Base-by-base conservation (phyloP, 306 rosid genomes). In the Quercus cerris region DNA sequence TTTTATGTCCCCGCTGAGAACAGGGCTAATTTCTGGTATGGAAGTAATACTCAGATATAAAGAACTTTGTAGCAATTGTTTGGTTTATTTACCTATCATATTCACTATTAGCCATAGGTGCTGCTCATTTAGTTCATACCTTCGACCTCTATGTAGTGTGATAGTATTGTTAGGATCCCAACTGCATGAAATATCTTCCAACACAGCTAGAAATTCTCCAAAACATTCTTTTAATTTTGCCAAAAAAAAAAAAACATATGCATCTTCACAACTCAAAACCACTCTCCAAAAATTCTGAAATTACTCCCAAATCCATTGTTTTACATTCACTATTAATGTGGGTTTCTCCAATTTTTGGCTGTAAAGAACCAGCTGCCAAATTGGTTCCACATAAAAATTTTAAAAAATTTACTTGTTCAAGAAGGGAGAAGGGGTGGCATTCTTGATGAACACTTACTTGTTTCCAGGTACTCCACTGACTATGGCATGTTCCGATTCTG, bases 401-500 rank as follows among this genome's bases (percentile, higher is more conserved):
- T 0, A 11, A 46, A 49, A 49, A 49, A 12, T 3, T 49, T 49
- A 3, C 54, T 49, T 49, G 54, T 49, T 49, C 54, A 10, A 49
- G 54, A 12, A 49, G 54, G 54, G 17, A 49, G 54, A 49, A 49
- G 17, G 54, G 54, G 54, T 49, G 54, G 54, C 17, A 13, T 49
- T 49, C 54, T 49, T 49, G 54, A 49, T 49, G 17, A 10, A 12
- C 6, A 3, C 13, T 28, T 20, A 35, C 51, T 67, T 19, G 49
- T 46, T 67, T 67, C 52, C 38, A 93, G 97, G 99, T 95, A 95
- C 80, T 77, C 89, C 5, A 74, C 87, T 33, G 92, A 95, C 81
- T 93, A 91, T 75, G 97, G 99, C 75, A 91, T 93, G 98, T 93
- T 95, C 88, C 91, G 87, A 56, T 95, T 95, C 83, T 95, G 99